Evolutionary conservation across 2,329 filamentous ascomycete species (phyloP), one percentile per base, ranked within the genome.

Genomic region (Fonsecaea nubica): DNA sequence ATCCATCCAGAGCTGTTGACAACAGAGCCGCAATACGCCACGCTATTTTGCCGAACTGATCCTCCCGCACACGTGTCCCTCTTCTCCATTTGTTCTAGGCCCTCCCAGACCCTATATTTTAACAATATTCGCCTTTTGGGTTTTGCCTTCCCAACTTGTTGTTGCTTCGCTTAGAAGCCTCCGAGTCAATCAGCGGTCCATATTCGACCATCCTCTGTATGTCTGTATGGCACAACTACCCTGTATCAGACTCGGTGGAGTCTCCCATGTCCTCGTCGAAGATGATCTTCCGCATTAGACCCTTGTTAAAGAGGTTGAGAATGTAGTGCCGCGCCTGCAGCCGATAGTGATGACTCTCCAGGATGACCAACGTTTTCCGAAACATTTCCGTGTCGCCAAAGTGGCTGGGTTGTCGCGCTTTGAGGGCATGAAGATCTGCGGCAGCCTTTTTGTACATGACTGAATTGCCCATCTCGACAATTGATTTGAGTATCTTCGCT

Each of bases 231-330:
- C 18, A 10, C 10, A 3, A 8, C 45, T 64, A 73, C 10, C 68
- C 68, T 30, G 68, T 72, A 38, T 72, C 70, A 6, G 71, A 72
- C 13, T 57, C 70, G 3, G 64, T 64, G 12, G 65, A 62, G 55
- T 65, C 66, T n/a, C 54, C 63, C 63, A 68, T 66, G 15, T 78
- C 78, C 73, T 92, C 90, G 59, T 91, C 89, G 65, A 96, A 89
- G 12, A 99, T 91, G 67, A 97, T 91, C 71, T 88, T 87, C 69
- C 93, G 85, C 79, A 98, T 84, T 52, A 98, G 92, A 66, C 87
- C 89, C 79, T 94, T 95, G 75, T 98, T 94, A 74, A 99, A 99
- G 25, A 99, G 81, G 76, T 98, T 95, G 66, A 98, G 89, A 40
- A 97, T 91, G 79, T 97, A 93, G 54, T 94, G 89, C 68, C 94